A percentile compares a stretch with the other conserved stretches of the same genome.
phyloP scores from a whole-genome alignment of 2,329 filamentous ascomycete genomes.

The Fusarium nematophilum region DNA sequence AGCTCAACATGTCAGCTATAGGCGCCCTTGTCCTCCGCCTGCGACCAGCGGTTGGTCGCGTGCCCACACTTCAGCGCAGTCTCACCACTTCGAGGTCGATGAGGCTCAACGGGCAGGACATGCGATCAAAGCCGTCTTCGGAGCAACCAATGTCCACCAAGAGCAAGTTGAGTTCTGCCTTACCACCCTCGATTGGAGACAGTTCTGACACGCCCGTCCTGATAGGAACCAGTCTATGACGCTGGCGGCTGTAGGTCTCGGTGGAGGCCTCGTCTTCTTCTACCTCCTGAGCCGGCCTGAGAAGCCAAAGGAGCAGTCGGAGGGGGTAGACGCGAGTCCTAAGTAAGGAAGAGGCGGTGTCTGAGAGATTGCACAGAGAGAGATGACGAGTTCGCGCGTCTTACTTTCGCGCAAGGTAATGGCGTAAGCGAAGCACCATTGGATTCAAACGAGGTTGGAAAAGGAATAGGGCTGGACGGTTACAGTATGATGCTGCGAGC shows the following conservation, averaged over 20 bases:
- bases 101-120: slow-evolving; percentile 5
- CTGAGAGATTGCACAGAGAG: not conserved
- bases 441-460: too few species aligned
- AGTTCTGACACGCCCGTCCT: not conserved
- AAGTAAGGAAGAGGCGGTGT: not conserved
- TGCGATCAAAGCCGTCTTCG: slow-evolving; percentile 6
- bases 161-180: slow-evolving; percentile 2
- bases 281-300: slow-evolving; percentile 19
- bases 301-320: slow-evolving; percentile 17
- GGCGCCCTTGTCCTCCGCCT: slow-evolving; percentile 21
- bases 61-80: slow-evolving; percentile 9
- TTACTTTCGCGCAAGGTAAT: too few species aligned
- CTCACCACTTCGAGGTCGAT: slow-evolving; percentile 11
- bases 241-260: slow-evolving; percentile 29
- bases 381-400: not conserved
- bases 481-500: too few species aligned
- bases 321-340: not conserved
- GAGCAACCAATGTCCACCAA: slow-evolving; percentile 3
- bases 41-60: slow-evolving; percentile 8
- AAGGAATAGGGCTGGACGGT: too few species aligned
- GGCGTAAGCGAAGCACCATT: too few species aligned
- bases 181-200: not conserved
- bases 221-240: slow-evolving; percentile 21
- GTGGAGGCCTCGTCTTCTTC: slow-evolving; percentile 30
- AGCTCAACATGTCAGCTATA: slow-evolving; percentile 27